Percentiles rank a stretch among this genome's conserved stretches.
Evolutionary conservation across 2,329 filamentous ascomycete species (phyloP).

Genomic region (Xylariaceae sp.): DNA sequence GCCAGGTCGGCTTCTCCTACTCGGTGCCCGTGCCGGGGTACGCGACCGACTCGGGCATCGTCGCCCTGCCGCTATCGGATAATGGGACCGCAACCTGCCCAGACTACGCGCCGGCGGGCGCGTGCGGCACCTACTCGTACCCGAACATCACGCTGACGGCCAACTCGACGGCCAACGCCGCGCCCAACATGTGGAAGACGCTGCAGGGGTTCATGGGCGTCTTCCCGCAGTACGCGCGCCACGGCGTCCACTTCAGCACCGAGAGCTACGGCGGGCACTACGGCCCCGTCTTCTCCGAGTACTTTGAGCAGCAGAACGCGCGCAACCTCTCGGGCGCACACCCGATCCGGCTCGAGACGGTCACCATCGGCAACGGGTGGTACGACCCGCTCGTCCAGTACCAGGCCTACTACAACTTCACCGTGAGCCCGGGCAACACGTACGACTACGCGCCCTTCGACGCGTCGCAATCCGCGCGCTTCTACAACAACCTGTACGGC

Average conservation of each 20-base stretch:
- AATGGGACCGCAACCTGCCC: conserved; percentile 40
- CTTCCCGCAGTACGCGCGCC: conserved; percentile 43
- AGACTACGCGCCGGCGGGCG: conserved; percentile 34
- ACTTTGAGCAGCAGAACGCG: conserved; percentile 39
- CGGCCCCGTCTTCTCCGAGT: conserved; percentile 45
- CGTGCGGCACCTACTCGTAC: conserved; percentile 50
- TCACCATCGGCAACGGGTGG: conserved; percentile 51
- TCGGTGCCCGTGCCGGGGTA: conserved; percentile 25
- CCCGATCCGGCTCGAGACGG: conserved; percentile 39
- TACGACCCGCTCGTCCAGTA: conserved; percentile 50
- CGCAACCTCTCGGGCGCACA: conserved; percentile 34
- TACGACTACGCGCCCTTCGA: conserved; percentile 48
- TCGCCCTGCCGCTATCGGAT: conserved; percentile 38
- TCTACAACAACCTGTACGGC: conserved; percentile 55
- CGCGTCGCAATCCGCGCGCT: conserved; percentile 36
- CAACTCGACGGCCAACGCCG: conserved; percentile 43
- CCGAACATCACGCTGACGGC: conserved; percentile 40
- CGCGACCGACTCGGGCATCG: conserved; percentile 21
- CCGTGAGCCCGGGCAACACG: conserved; percentile 47
- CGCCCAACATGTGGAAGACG: conserved; percentile 53
- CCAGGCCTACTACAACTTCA: conserved; percentile 50
- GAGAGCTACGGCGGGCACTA: conserved; percentile 54
- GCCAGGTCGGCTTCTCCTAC: conserved; percentile 51
- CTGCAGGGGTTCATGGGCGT: conserved; percentile 56
- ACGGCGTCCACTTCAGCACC: conserved; percentile 46